Evolutionary conservation across 192 early-diverging fungal species (phyloP), one percentile per base, ranked within the genome.

Genomic region (Gryganskiella cystojenkinii): DNA sequence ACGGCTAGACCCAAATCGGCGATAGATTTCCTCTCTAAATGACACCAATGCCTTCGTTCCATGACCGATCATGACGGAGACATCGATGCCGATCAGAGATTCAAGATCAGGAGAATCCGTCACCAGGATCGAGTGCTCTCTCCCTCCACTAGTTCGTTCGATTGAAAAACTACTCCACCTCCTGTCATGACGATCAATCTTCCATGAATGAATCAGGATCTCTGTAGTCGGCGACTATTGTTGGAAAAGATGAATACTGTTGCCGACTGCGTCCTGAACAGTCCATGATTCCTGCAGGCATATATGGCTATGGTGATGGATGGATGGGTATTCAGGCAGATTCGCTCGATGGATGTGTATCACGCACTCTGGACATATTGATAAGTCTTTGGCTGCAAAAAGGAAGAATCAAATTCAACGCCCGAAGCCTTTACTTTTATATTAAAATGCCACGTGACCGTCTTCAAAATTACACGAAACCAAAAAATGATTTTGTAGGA

Each of bases 301-400:
- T 24, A n/a, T 37, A 46, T 27, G 13, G 20, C 10, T 11, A 2
- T n/a, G 7, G 13, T 4, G 20, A 63, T 63, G 56, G 71, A 73
- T 73, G 62, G 71, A 71, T 71, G 70, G 46, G n/a, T 42, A 19
- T 15, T 13, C 34, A 28, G 70, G 67, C 61, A 64, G 71, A 75
- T 53, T 37, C 24, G 8, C 1, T 31, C 6, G 49, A 56, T 67
- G 53, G 50, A 56, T 57, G 20, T 20, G 54, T 40, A 22, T 57
- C 61, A 78, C 74, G 74, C 74, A 78, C 74, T 78, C 74, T 78
- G 56, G 66, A 78, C 73, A 76, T 76, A 45, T 70, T 68, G 58
- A 55, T 51, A 74, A 78, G 74, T 56, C 54, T 51, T 51, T 17
- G 45, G 69, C 56, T 72, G 70, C 64, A 68, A 68, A 78, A 65